Evolutionary conservation across 139 green algal genomes (phyloP), one percentile per base, ranked within the genome.

Genomic region (Chlamydomonas sphaeroides): DNA sequence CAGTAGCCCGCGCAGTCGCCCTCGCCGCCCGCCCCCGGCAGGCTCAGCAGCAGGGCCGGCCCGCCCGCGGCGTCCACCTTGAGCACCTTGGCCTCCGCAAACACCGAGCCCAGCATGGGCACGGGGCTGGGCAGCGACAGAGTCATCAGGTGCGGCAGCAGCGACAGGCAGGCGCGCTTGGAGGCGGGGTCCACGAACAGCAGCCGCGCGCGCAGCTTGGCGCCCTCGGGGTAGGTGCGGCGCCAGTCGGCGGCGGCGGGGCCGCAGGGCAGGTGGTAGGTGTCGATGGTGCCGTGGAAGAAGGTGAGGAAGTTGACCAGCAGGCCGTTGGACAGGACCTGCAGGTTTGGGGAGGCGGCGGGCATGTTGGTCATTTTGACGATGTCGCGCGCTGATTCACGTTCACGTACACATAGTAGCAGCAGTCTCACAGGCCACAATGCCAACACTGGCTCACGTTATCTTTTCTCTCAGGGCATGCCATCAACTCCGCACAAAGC

Each of bases 281-380:
- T 68, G 88, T 98, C 95, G 26, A 98, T 86, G 3, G 93, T 97
- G 72, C 93, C 96, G 45, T 91, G 92, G 85, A 99, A 98, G 84
- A 94, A 98, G 56, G 91, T 95, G 38, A 98, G 87, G 84, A 99
- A 98, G 75, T 82, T 92, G 28, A 96, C 80, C n/a, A 93, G 62
- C 32, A 99, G 86, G 10, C 96, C 96, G 85, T 98, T 95, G 15
- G 84, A 79, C 28, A 93, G 83, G 49, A 97, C 84, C 61, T 91
- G 79, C 25, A 79, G 67, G 42, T 17, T 23, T 39, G 4, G 15
- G 68, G n/a, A n/a, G n/a, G n/a, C n/a, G n/a, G n/a, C n/a, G n/a
- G n/a, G n/a, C n/a, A n/a, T n/a, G n/a, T n/a, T n/a, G n/a, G n/a
- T n/a, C n/a, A n/a, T n/a, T n/a, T n/a, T n/a, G n/a, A n/a, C n/a